A percentile compares a stretch with the other conserved stretches of the same genome.
These are phyloP conservation scores for Trypanosoma mega DNA, from an alignment of 208 protist genomes.

Conservation along the genomic window DNA sequence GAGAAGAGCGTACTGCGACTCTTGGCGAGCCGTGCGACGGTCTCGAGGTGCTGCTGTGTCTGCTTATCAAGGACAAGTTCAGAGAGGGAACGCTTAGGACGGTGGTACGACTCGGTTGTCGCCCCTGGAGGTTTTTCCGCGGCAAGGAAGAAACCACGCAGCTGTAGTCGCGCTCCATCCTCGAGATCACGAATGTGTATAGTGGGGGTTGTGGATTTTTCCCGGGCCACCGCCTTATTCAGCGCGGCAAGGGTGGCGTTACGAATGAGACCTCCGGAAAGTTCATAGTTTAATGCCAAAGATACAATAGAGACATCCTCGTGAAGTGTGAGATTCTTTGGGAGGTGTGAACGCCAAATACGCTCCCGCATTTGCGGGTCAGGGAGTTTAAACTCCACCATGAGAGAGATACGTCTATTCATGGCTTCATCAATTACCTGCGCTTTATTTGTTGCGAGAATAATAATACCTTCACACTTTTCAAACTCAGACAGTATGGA, in stretches of 20 bases:
- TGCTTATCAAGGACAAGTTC: conserved; percentile 67
- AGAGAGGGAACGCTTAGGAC: conserved; percentile 66
- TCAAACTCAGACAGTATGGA: conserved; percentile 92
- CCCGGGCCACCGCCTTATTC: conserved; percentile 72
- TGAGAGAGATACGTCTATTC: conserved; percentile 91
- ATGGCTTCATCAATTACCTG: conserved; percentile 92
- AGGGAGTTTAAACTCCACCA: conserved; percentile 89
- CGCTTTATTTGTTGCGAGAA: conserved; percentile 91
- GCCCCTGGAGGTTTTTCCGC: conserved; percentile 42
- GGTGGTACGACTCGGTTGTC: conserved; percentile 62
- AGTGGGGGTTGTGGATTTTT: conserved; percentile 57
- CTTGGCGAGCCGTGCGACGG: conserved; percentile 67
- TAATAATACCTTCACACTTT: conserved; percentile 84
- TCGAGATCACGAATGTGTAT: conserved; percentile 76
- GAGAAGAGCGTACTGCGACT: conserved; percentile 83
- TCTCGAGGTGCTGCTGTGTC: conserved; percentile 45
- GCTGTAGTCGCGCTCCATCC: conserved; percentile 74
- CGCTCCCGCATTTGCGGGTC: conserved; percentile 82
- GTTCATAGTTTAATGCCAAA: conserved; percentile 86
- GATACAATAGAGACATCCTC: conserved; percentile 68
- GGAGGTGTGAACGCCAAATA: conserved; percentile 87
- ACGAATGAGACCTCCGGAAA: conserved; percentile 90
- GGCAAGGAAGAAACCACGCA: conserved; percentile 87
- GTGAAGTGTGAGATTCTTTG: conserved; percentile 39
- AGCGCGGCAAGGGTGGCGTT: conserved; percentile 90